These are phyloP conservation scores for Besnoitia besnoiti DNA, from an alignment of 169 alveolate species.

Conservation along the genomic window DNA sequence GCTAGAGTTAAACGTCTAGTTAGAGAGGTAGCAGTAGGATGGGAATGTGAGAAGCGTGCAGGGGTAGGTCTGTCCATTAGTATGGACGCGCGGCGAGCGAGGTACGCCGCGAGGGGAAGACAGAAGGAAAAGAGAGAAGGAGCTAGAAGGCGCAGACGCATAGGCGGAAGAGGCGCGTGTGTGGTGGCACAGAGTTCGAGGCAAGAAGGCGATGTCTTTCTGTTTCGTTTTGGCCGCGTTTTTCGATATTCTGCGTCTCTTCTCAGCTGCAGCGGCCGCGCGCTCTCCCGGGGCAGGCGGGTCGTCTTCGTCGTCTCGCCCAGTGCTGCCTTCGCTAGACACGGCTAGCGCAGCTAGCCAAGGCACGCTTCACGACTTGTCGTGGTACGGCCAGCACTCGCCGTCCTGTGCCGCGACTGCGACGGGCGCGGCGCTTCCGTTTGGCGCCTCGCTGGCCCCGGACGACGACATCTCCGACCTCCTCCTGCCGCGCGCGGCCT, in stretches of 20 bases:
- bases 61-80: no score
- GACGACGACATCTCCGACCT: neutral
- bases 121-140: neutral
- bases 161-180: neutral
- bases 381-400: neutral
- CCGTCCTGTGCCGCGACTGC: neutral
- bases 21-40: no score
- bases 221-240: no score
- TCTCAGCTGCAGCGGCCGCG: neutral
- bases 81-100: no score
- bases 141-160: neutral
- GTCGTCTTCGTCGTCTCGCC: no score
- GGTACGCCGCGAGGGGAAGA: neutral
- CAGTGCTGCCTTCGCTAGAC: neutral
- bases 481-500: neutral
- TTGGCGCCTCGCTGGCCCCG: neutral
- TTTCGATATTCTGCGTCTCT: neutral
- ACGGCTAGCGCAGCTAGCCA: neutral
- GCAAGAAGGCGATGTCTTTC: neutral
- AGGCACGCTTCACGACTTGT: neutral
- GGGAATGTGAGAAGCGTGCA: no score
- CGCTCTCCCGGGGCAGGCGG: neutral
- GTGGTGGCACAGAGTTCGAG: no score
- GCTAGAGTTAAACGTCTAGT: no score
- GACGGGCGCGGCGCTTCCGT: neutral